Conservation (phyloP, 2,329 filamentous ascomycete species). For the Aspergillus sp. region DNA sequence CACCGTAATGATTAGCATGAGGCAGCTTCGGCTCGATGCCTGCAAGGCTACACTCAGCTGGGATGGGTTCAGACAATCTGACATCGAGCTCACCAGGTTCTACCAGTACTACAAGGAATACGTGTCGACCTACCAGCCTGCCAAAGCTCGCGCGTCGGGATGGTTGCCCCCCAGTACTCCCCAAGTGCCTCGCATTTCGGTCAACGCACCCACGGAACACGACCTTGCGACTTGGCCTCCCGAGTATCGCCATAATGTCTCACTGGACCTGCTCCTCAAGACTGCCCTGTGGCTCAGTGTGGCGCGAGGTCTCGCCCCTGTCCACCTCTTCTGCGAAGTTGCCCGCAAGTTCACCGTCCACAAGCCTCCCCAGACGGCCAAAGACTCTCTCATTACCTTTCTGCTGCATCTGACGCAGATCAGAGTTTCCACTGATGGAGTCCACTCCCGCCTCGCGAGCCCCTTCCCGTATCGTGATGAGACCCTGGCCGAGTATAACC, state of each 20-base stretch:
- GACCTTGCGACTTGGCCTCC: slow-evolving; percentile 16
- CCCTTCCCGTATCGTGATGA: slow-evolving; percentile 12
- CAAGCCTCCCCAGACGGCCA: slow-evolving; percentile 5
- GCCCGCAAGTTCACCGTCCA: slow-evolving; percentile 20
- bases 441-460: slow-evolving; percentile 6
- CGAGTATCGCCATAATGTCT: background rate
- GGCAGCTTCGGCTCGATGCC: slow-evolving; percentile 17
- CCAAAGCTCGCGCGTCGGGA: slow-evolving; percentile 15
- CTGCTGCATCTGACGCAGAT: slow-evolving; percentile 16
- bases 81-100: slow-evolving; percentile 20
- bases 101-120: slow-evolving; percentile 19
- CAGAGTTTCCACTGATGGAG: slow-evolving; percentile 9
- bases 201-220: slow-evolving; percentile 5
- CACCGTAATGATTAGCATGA: slow-evolving; percentile 15
- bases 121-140: slow-evolving; percentile 10
- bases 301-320: slow-evolving; percentile 25
- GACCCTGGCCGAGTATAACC: slow-evolving; percentile 8
- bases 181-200: slow-evolving; percentile 11
- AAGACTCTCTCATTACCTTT: slow-evolving; percentile 9
- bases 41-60: slow-evolving; percentile 19
- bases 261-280: slow-evolving; percentile 20
- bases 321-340: slow-evolving; percentile 30
- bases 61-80: slow-evolving; percentile 14
- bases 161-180: slow-evolving; percentile 18
- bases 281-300: slow-evolving; percentile 26